These are phyloP conservation scores for Coemansia guatemalensis DNA, from an alignment of 192 early-diverging fungal species.

Conservation along the genomic window DNA sequence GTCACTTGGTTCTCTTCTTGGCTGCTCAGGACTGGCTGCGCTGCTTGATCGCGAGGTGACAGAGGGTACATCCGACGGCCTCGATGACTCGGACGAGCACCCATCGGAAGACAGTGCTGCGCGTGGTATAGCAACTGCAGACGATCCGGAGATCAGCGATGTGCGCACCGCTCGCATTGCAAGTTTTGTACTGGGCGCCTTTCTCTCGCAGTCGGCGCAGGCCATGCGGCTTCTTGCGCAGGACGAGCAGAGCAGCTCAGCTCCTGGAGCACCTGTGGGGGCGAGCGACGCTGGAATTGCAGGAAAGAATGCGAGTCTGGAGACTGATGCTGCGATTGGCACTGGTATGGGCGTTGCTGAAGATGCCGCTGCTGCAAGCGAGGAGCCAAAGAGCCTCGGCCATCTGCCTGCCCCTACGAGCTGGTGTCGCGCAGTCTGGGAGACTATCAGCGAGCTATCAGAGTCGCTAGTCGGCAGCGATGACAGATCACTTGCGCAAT, in stretches of 20 bases:
- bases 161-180: constrained; percentile 29
- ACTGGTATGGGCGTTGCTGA: not conserved
- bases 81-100: not conserved
- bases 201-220: constrained; percentile 24
- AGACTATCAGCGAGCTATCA: constrained; percentile 23
- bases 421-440: constrained; percentile 47
- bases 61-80: not conserved
- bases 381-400: constrained; percentile 31
- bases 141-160: constrained; percentile 18
- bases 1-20: constrained; percentile 18
- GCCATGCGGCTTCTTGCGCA: constrained; percentile 12
- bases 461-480: constrained; percentile 9
- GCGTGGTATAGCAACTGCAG: not conserved
- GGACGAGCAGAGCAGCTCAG: not conserved
- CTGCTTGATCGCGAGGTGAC: not conserved
- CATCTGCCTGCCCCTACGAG: constrained; percentile 38
- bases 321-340: not conserved
- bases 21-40: constrained; percentile 24
- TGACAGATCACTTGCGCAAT: not conserved
- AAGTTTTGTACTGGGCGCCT: constrained; percentile 19
- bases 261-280: not conserved
- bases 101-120: not conserved
- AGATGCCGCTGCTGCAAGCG: constrained; percentile 8
- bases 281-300: not conserved
- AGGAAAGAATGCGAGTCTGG: not conserved